Conservation (phyloP, 371 early-diverging fungal genomes). For the Umbelopsis sp. region DNA sequence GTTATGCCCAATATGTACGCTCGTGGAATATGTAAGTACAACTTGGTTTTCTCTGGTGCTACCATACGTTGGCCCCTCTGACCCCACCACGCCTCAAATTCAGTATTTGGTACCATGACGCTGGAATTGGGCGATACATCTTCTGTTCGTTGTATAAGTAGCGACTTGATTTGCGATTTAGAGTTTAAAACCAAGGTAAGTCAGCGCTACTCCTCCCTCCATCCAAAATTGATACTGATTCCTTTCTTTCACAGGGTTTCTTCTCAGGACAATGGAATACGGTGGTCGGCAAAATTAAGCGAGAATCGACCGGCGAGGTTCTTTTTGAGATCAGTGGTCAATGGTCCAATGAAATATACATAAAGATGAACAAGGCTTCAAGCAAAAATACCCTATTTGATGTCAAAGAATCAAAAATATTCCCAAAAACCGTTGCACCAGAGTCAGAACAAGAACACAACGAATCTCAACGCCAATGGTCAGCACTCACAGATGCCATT, state of each 20-base stretch:
- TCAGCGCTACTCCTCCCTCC: background rate
- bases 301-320: conserved; percentile 73
- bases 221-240: background rate
- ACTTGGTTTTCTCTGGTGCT: background rate
- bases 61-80: background rate
- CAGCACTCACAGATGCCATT: conserved; percentile 79
- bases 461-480: conserved; percentile 90
- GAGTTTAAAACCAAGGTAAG: conserved; percentile 93
- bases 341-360: conserved; percentile 82
- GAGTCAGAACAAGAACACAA: conserved; percentile 78
- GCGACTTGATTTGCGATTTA: conserved; percentile 76
- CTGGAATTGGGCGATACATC: conserved; percentile 90
- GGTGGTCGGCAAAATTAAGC: conserved; percentile 83
- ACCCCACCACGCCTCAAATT: background rate
- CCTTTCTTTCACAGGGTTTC: conserved; percentile 63
- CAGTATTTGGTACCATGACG: conserved; percentile 90
- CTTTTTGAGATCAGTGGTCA: conserved; percentile 85
- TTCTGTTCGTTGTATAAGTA: conserved; percentile 70
- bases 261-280: conserved; percentile 85
- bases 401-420: conserved; percentile 61
- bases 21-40: conserved; percentile 72
- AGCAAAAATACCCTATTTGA: conserved; percentile 70
- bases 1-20: conserved; percentile 94
- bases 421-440: conserved; percentile 72
- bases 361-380: conserved; percentile 41